phyloP scores from a whole-genome alignment of 352 stramenopile species.

The Plasmopara muralis region DNA sequence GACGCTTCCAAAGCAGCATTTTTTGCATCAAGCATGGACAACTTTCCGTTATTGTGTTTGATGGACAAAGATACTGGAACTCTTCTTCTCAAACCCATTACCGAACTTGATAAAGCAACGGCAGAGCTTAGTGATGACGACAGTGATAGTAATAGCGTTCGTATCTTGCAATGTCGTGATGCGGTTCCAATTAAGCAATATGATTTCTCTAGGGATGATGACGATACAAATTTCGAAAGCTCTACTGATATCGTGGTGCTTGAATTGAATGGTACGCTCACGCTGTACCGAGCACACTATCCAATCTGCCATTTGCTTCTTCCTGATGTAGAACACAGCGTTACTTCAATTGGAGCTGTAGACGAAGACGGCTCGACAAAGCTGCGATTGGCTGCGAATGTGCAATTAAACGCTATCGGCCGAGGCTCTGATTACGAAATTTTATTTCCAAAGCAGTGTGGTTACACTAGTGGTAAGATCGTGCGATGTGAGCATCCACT shows the following conservation, averaged over 20 bases:
- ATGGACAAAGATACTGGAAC: constrained; percentile 32
- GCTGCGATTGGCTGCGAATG: constrained; percentile 9
- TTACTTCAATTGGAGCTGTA: background rate
- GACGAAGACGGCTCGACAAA: constrained; percentile 3
- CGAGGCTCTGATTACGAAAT: constrained; percentile 27
- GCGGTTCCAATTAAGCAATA: constrained; percentile 29
- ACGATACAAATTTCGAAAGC: background rate
- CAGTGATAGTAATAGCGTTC: constrained; percentile 7
- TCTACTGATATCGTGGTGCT: constrained; percentile 41
- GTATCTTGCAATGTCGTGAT: constrained; percentile 33
- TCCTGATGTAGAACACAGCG: constrained; percentile 3
- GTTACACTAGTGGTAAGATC: constrained; percentile 18
- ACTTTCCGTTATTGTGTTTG: constrained; percentile 33
- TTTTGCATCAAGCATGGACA: constrained; percentile 26
- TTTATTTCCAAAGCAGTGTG: constrained; percentile 11
- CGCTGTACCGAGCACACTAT: constrained; percentile 29
- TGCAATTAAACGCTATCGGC: constrained; percentile 26
- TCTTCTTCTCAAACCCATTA: constrained; percentile 31
- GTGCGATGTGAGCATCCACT: constrained; percentile 42
- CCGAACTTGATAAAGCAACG: constrained; percentile 7
- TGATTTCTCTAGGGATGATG: constrained; percentile 1
- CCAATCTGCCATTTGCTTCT: constrained; percentile 29
- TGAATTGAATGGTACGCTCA: constrained; percentile 20
- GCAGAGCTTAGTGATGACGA: constrained; percentile 4
- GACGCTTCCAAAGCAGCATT: constrained; percentile 24